Evolutionary conservation across 371 early-diverging fungal species (phyloP).

Genomic region (Circinella umbellata): DNA sequence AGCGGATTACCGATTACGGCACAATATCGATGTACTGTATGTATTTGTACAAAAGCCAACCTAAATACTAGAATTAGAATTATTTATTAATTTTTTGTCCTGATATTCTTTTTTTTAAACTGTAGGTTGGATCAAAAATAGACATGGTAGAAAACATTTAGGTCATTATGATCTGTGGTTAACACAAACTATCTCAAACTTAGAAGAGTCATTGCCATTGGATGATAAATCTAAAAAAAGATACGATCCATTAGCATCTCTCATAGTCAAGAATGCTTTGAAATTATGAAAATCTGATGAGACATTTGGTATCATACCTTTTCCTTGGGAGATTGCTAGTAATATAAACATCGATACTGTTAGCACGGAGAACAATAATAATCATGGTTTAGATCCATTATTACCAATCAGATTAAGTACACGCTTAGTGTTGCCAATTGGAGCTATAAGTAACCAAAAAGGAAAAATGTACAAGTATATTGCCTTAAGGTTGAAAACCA

Average conservation of each 20-base stretch:
- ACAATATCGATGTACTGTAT: constrained; percentile 1
- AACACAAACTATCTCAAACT: neutral
- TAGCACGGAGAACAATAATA: neutral
- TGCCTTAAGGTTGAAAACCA: neutral
- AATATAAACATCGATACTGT: neutral
- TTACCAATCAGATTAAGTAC: neutral
- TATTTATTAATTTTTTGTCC: neutral
- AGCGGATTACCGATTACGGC: neutral
- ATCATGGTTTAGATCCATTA: neutral
- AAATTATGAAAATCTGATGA: neutral
- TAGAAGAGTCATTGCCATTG: neutral
- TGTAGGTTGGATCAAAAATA: neutral
- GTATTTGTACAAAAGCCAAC: neutral
- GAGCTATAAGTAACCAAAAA: neutral
- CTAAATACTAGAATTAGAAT: no score
- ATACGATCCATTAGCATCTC: no score
- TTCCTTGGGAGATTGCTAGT: neutral
- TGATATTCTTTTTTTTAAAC: neutral
- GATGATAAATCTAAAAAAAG: neutral
- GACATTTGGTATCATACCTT: neutral
- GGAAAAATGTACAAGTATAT: neutral
- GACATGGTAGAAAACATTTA: neutral
- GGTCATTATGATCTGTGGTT: neutral
- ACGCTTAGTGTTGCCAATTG: neutral
- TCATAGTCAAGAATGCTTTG: neutral